Evolutionary conservation across 306 rosid species (phyloP), one percentile per base, ranked within the genome.

Genomic region (Vigna trinervia): DNA sequence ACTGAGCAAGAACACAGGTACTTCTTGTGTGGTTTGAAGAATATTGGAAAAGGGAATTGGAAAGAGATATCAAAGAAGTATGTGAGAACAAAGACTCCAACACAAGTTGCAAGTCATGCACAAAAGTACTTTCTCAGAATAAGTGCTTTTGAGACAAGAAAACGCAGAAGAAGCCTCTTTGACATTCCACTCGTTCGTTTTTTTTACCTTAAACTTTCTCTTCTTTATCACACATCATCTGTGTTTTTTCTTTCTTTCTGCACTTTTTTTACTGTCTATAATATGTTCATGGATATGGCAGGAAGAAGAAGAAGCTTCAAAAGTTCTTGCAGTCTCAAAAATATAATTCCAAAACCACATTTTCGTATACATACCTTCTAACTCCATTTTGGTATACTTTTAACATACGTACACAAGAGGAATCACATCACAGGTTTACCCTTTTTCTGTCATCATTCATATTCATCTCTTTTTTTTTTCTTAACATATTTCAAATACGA

Each of bases 101-200:
- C 90, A 0, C 96, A 90, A 36, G 89, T 90, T 48, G 93, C 93
- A 0, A 90, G 91, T n/a, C 96, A 90, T 78, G 96, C 96, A 0
- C 96, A 88, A 47, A 91, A 91, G 51, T 88, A 84, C 43, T 90
- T 86, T 73, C 80, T 86, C 15, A 80, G 90, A 64, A 78, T 70
- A 4, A 76, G 83, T n/a, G 67, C 83, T 0, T 73, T 57, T 23
- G 81, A 86, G 13, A 84, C 63, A 76, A 83, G 77, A 71, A 88
- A 81, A 59, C 90, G 84, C 38, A 80, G 90, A 82, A 74, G 87
- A 28, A 90, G 94, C 69, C 83, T 84, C 28, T 90, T 90, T 46
- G 94, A 90, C 74, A 82, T 90, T 63, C 73, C 88, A 39, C 77
- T 47, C 14, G 30, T 46, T 15, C 0, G 39, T 50, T n/a, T 28